Evolutionary conservation across 176 grass and related monocot genomes (phyloP), one percentile per base, ranked within the genome.

Genomic region (Elymus sibiricus): DNA sequence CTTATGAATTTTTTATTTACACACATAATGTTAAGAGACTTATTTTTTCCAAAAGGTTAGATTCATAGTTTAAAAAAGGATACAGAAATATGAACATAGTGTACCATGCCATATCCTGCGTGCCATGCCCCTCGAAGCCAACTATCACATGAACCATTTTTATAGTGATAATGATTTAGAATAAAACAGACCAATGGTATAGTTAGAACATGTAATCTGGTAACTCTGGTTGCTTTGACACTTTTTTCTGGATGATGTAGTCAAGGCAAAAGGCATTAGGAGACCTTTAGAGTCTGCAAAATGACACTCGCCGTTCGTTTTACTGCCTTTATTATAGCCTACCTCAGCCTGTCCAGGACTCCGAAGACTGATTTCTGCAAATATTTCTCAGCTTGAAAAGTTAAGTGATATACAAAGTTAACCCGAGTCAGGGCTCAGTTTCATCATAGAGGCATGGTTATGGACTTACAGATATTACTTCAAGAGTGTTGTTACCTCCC

Each of bases 321-420:
- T 19, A 68, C 49, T 40, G 42, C 27, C 35, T 56, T 74, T 44
- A 79, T 43, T 42, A 46, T 74, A 67, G 29, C 29, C 2, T 29
- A 2, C 29, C 29, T 29, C 29, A 29, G 29, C 29, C 29, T 11
- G 47, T 90, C 53, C 22, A 74, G 37, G 78, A 74, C 16, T 58
- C 32, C 7, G 81, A 58, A n/a, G 39, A 90, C 42, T 7, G 16
- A 83, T 6, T 53, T 82, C 3, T 32, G 9, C 28, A 77, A 69
- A 76, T 89, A 51, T 76, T 81, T 91, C 9, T 78, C 84, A 94
- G 92, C 97, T 98, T 90, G 97, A 98, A 87, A 95, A 90, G 84
- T 86, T 98, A 82, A 94, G 97, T 37, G 97, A 95, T 78, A 92
- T 81, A 85, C 97, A 98, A 89, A 98, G 94, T 38, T 94, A 98